Percentiles rank a stretch among this genome's conserved stretches.
Conservation (phyloP, 805 yeast genomes). For the Saccharomycopsis oosterbeekiorum region DNA sequence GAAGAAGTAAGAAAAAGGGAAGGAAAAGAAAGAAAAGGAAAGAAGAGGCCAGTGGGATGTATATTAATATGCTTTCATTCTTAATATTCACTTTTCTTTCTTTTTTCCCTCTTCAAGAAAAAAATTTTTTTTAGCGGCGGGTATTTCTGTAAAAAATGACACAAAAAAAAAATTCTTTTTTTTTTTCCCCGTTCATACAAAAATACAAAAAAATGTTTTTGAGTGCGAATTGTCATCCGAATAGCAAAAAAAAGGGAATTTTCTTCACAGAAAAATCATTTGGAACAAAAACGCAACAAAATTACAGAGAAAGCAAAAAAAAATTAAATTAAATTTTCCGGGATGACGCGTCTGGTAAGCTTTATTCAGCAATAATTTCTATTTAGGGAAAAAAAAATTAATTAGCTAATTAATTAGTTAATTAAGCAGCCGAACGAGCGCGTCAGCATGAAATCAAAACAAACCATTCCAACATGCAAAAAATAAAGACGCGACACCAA, state of each 20-base stretch:
- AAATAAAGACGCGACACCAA: no score
- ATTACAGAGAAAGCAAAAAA: not conserved
- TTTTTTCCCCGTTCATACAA: not conserved
- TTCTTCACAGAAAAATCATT: not conserved
- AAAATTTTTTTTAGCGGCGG: not conserved
- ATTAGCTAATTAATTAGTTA: not conserved
- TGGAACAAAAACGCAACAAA: not conserved
- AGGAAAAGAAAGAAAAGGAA: not conserved
- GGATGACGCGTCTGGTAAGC: not conserved
- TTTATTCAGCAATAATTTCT: not conserved
- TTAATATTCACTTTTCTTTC: constrained; percentile 1
- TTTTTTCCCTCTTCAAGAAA: not conserved
- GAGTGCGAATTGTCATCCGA: not conserved
- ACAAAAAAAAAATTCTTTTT: not conserved
- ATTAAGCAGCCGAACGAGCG: not conserved
- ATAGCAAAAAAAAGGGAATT: not conserved
- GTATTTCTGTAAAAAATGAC: not conserved
- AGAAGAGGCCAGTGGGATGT: not conserved
- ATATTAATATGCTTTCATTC: not conserved
- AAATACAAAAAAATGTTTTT: not conserved
- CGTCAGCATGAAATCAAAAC: not conserved
- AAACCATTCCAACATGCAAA: not conserved
- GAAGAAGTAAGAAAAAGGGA: not conserved
- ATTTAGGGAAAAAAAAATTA: not conserved
- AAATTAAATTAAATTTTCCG: not conserved